phyloP scores from a whole-genome alignment of 257 asterid species.

The Ophiorrhiza pumila region DNA sequence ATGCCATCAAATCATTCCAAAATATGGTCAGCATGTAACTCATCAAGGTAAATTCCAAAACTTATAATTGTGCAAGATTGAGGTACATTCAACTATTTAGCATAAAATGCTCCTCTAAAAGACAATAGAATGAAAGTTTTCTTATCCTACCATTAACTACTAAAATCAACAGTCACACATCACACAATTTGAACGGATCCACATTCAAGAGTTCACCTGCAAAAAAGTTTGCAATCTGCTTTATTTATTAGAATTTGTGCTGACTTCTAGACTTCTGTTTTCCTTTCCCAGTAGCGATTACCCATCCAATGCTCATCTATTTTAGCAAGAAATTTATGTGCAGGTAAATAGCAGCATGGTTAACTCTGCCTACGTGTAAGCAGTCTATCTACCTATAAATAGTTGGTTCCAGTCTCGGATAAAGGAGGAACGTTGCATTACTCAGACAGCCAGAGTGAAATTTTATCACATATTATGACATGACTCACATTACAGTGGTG shows the following conservation, averaged over 20 bases:
- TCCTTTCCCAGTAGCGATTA: not conserved
- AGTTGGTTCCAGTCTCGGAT: too few relatives aligned
- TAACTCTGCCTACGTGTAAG: too few relatives aligned
- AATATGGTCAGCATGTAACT: not conserved
- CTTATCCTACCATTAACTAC: not conserved
- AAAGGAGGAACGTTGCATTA: too few relatives aligned
- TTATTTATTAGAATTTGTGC: not conserved
- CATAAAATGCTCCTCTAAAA: not conserved
- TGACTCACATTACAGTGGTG: too few relatives aligned
- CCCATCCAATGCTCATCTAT: not conserved
- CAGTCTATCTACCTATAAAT: too few relatives aligned
- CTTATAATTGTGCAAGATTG: not conserved
- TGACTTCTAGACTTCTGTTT: not conserved
- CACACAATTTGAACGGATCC: not conserved
- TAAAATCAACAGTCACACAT: not conserved
- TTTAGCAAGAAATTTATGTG: not conserved
- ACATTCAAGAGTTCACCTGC: not conserved
- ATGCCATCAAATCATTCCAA: conserved; percentile 19
- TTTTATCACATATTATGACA: too few relatives aligned
- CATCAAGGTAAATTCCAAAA: not conserved
- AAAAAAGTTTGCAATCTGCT: not conserved
- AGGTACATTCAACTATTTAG: too few relatives aligned
- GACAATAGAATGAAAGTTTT: not conserved
- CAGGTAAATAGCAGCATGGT: too few relatives aligned
- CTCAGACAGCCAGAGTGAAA: too few relatives aligned